Evolutionary conservation across 345 rosid species (phyloP).

Genomic region (Hibiscus mutabilis): DNA sequence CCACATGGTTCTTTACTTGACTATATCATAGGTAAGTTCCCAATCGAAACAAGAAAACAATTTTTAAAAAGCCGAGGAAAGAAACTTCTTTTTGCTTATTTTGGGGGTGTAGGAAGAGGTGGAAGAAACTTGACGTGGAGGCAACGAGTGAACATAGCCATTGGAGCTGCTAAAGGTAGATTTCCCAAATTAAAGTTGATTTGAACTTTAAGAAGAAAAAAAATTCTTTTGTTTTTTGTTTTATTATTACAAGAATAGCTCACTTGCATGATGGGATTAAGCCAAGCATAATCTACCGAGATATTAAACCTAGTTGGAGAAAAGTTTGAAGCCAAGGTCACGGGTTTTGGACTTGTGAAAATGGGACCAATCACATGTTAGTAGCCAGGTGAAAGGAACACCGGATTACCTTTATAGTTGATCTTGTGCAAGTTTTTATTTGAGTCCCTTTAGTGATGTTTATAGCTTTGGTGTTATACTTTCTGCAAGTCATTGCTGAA

Average conservation of each 20-base stretch:
- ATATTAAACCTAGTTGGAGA: constrained; percentile 62
- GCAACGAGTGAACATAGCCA: constrained; percentile 50
- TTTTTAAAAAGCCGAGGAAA: not conserved
- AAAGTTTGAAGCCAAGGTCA: constrained; percentile 47
- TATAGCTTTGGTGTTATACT: constrained; percentile 64
- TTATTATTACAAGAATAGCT: constrained; percentile 38
- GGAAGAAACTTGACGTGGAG: constrained; percentile 46
- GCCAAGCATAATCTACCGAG: constrained; percentile 56
- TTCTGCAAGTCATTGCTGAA: constrained; percentile 46
- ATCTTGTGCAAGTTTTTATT: constrained; percentile 47
- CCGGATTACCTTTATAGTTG: constrained; percentile 45
- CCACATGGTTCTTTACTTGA: constrained; percentile 61
- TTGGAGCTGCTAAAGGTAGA: constrained; percentile 58
- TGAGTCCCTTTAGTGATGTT: constrained; percentile 48
- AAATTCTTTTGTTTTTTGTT: too few species aligned
- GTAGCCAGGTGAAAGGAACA: constrained; percentile 55
- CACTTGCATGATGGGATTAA: constrained; percentile 46
- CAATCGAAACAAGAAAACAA: too few species aligned
- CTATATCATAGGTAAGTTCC: constrained; percentile 25
- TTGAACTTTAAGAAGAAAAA: not conserved
- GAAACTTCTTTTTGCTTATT: not conserved
- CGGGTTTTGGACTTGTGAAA: constrained; percentile 50
- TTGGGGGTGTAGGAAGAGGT: constrained; percentile 29
- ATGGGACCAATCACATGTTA: constrained; percentile 54
- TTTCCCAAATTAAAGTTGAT: not conserved